A percentile compares a stretch with the other conserved stretches of the same genome.
These are phyloP conservation scores for Urochloa ruziziensis DNA, from an alignment of 176 grass and related monocot species.

Conservation along the genomic window DNA sequence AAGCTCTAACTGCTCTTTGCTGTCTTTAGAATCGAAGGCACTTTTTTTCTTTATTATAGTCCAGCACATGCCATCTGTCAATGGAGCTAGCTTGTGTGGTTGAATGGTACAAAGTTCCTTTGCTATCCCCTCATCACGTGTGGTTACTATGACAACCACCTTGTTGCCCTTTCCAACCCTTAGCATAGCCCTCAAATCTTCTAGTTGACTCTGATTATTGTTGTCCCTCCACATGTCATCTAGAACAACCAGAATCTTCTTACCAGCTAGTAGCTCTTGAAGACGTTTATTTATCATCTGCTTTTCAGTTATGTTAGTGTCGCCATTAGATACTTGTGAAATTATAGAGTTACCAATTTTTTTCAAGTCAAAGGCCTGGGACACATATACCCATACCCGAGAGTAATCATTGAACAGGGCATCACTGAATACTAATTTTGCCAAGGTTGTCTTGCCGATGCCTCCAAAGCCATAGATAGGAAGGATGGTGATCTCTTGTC, in stretches of 20 bases:
- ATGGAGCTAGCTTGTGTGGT: not conserved
- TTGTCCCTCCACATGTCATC: slow-evolving; percentile 23
- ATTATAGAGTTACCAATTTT: not conserved
- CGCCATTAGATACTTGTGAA: not conserved
- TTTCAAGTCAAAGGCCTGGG: not conserved
- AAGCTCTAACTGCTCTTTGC: not conserved
- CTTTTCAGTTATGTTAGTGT: not conserved
- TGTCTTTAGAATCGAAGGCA: not conserved
- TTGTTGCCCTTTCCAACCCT: not conserved
- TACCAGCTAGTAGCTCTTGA: not conserved
- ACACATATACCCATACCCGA: not conserved
- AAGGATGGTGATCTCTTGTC: not conserved
- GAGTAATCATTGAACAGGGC: not conserved
- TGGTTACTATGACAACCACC: not conserved
- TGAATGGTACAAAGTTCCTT: not conserved
- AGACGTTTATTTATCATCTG: not conserved
- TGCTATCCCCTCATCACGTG: not conserved
- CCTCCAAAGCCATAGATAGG: slow-evolving; percentile 10
- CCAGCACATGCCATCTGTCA: not conserved
- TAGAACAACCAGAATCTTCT: not conserved
- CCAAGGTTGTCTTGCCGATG: slow-evolving; percentile 4
- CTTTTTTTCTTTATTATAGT: not conserved
- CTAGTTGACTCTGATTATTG: not conserved
- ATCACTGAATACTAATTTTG: not conserved
- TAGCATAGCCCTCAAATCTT: not conserved